Evolutionary conservation across 306 rosid genomes (phyloP).

Genomic region (Glycyrrhiza uralensis): DNA sequence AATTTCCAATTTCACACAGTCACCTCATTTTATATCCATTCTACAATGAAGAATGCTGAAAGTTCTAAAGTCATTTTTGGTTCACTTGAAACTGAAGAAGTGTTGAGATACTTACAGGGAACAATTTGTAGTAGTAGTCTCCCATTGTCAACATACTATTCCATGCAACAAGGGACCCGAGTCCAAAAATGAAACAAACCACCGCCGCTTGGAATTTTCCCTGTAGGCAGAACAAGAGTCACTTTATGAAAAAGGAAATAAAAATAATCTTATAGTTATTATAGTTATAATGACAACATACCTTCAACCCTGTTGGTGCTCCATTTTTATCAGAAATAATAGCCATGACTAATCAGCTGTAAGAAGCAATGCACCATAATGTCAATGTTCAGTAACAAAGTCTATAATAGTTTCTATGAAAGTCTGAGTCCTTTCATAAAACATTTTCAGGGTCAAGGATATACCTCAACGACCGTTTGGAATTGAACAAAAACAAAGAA

Average conservation of each 20-base stretch:
- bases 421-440: too few relatives aligned
- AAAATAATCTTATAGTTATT: too few relatives aligned
- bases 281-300: slow-evolving; percentile 3
- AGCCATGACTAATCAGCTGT: slow-evolving; percentile 24
- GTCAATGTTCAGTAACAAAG: too few relatives aligned
- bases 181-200: slow-evolving; percentile 74
- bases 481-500: too few relatives aligned
- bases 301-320: slow-evolving; percentile 40
- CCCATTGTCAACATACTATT: slow-evolving; percentile 60
- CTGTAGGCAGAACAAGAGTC: slow-evolving; percentile 2
- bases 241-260: neutral
- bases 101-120: slow-evolving; percentile 46
- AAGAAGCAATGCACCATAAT: too few relatives aligned
- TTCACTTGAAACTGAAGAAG: neutral
- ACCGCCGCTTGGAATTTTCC: slow-evolving; percentile 45
- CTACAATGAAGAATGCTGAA: neutral
- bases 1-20: neutral
- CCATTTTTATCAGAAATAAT: slow-evolving; percentile 15
- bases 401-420: too few relatives aligned
- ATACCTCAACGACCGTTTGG: too few relatives aligned
- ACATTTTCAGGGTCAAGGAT: too few relatives aligned
- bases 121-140: slow-evolving; percentile 68
- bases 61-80: neutral
- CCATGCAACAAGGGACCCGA: slow-evolving; percentile 70
- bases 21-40: neutral